phyloP scores from a whole-genome alignment of 164 flowering plant genomes.

The Berberis thunbergii region DNA sequence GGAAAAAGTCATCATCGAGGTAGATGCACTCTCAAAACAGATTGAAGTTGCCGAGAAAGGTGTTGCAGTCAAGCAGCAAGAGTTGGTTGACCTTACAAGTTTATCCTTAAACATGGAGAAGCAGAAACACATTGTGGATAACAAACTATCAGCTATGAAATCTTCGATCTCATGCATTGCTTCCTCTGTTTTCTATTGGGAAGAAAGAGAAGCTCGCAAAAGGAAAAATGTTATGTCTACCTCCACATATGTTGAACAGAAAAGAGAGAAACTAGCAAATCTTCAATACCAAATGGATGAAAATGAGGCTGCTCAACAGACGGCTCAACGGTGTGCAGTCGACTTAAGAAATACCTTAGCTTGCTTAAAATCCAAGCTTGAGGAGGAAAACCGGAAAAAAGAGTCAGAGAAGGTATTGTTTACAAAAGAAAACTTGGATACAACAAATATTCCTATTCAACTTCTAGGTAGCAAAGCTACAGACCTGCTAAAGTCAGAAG shows the following conservation, averaged over 20 bases:
- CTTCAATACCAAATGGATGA: constrained; percentile 35
- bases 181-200: constrained; percentile 53
- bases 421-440: constrained; percentile 64
- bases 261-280: constrained; percentile 35
- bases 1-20: constrained; percentile 35
- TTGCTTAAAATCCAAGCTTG: constrained; percentile 45
- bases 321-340: constrained; percentile 37
- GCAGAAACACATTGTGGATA: constrained; percentile 25
- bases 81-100: constrained; percentile 23
- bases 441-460: constrained; percentile 21
- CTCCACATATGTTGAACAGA: constrained; percentile 24
- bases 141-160: constrained; percentile 58
- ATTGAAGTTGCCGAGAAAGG: constrained; percentile 36
- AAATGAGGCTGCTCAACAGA: constrained; percentile 24
- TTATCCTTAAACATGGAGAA: constrained; percentile 30
- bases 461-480: constrained; percentile 58
- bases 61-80: constrained; percentile 32
- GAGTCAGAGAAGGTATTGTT: constrained; percentile 75
- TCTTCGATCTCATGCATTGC: constrained; percentile 39
- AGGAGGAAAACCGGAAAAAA: constrained; percentile 45
- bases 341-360: constrained; percentile 33
- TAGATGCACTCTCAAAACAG: constrained; percentile 38
- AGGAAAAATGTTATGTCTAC: constrained; percentile 31
- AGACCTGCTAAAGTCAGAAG: constrained; percentile 74
- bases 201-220: constrained; percentile 58